phyloP scores from a whole-genome alignment of 108 stramenopile species.

The Cyclotella atomus region DNA sequence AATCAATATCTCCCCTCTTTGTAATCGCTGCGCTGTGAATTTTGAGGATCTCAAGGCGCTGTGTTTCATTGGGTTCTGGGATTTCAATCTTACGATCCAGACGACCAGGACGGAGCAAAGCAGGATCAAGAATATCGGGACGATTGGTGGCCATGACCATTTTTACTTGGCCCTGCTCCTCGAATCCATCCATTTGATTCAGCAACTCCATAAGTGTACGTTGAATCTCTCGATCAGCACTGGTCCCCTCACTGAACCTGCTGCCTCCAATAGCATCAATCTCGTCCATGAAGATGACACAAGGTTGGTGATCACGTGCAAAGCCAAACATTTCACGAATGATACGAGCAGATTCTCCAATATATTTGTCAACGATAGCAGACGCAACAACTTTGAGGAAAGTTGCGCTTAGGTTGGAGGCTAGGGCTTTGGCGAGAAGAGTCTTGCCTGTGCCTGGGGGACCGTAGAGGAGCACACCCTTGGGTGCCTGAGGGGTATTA shows the following conservation, averaged over 20 bases:
- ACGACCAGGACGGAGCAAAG: slow-evolving; percentile 97
- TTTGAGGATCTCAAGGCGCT: slow-evolving; percentile 96
- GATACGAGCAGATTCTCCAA: slow-evolving; percentile 98
- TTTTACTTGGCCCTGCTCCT: slow-evolving; percentile 95
- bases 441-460: slow-evolving; percentile 97
- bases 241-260: slow-evolving; percentile 96
- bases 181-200: slow-evolving; percentile 99
- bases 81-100: slow-evolving; percentile 99
- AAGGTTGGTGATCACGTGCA: slow-evolving; percentile 95
- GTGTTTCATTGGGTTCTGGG: slow-evolving; percentile 97
- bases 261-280: slow-evolving; percentile 98
- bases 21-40: slow-evolving; percentile 95
- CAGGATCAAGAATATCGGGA: slow-evolving; percentile 99
- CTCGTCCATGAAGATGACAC: slow-evolving; percentile 99
- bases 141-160: slow-evolving; percentile 99
- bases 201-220: slow-evolving; percentile 98
- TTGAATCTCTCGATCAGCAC: slow-evolving; percentile 98
- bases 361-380: slow-evolving; percentile 99
- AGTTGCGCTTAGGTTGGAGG: slow-evolving; percentile 96
- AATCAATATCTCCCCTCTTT: slow-evolving; percentile 98
- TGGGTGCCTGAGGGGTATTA: slow-evolving; percentile 61
- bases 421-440: slow-evolving; percentile 92
- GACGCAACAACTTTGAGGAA: slow-evolving; percentile 98
- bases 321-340: slow-evolving; percentile 99
- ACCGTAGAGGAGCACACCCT: slow-evolving; percentile 90